A percentile compares a stretch with the other conserved stretches of the same genome.
These are phyloP conservation scores for Tulasnella sp. DNA, from an alignment of 768 basidiomycete species.

Conservation along the genomic window DNA sequence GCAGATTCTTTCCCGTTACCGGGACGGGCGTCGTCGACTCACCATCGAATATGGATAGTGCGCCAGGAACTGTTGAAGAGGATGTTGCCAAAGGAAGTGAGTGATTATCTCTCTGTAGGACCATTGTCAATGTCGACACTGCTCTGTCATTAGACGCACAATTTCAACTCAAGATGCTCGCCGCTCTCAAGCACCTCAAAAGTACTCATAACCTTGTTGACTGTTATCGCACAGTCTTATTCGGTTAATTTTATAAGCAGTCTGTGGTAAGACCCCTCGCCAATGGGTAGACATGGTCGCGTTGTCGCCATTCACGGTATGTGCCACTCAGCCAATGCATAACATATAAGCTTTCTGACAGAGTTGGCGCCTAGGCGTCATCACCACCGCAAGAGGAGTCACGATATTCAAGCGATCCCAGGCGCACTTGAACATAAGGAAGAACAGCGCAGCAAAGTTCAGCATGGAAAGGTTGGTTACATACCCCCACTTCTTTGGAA, in stretches of 20 bases:
- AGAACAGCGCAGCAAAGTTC: constrained; percentile 56
- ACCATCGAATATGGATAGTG: neutral
- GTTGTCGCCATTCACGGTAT: constrained; percentile 76
- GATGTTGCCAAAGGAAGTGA: neutral
- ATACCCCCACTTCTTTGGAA: neutral
- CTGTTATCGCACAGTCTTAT: constrained; percentile 82
- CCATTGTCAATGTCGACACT: too few species aligned
- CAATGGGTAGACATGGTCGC: constrained; percentile 74
- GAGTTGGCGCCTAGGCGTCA: constrained; percentile 44
- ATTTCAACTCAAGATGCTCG: constrained; percentile 76
- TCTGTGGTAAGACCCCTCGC: constrained; percentile 71
- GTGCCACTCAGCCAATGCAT: constrained; percentile 12
- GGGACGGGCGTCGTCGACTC: constrained; percentile 27
- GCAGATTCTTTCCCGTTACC: constrained; percentile 85
- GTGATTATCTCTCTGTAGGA: too few species aligned
- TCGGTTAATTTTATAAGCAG: constrained; percentile 80
- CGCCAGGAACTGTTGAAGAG: neutral
- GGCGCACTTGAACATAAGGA: constrained; percentile 71
- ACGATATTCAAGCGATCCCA: constrained; percentile 73
- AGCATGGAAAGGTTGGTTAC: constrained; percentile 71
- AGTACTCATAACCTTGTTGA: constrained; percentile 87
- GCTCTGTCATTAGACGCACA: constrained; percentile 35
- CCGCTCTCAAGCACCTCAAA: constrained; percentile 81
- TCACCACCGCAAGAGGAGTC: constrained; percentile 69
- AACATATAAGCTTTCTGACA: neutral